phyloP scores from a whole-genome alignment of 495 filamentous ascomycete genomes.

The Cudoniella acicularis region DNA sequence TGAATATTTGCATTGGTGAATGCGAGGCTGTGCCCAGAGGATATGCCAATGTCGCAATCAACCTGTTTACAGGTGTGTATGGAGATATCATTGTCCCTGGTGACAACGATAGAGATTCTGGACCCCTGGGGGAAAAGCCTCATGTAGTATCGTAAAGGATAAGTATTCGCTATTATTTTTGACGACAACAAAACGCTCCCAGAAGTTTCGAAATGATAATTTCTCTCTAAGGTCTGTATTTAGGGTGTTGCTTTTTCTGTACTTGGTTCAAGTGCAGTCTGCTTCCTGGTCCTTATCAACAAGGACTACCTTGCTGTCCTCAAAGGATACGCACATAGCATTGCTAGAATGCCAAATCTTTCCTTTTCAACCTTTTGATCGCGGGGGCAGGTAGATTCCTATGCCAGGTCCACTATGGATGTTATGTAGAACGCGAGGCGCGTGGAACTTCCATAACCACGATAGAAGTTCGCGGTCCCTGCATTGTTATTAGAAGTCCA shows the following conservation, averaged over 20 bases:
- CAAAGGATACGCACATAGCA: background rate
- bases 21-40: background rate
- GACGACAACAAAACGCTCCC: too few species aligned
- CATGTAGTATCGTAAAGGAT: too few species aligned
- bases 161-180: too few species aligned
- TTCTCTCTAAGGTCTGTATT: too few species aligned
- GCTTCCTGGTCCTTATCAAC: background rate
- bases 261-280: background rate
- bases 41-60: background rate
- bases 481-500: background rate
- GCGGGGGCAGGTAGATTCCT: background rate
- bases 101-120: background rate
- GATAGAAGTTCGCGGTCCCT: background rate
- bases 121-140: too few species aligned
- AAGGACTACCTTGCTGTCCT: background rate
- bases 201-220: too few species aligned
- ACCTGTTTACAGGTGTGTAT: background rate
- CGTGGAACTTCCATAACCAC: background rate
- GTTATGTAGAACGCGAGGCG: too few species aligned
- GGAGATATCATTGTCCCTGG: background rate
- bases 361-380: background rate
- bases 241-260: background rate
- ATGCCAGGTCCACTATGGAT: too few species aligned
- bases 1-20: background rate
- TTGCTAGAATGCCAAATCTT: background rate